Evolutionary conservation across 805 yeast genomes (phyloP).

Genomic region (Pichia heedii): DNA sequence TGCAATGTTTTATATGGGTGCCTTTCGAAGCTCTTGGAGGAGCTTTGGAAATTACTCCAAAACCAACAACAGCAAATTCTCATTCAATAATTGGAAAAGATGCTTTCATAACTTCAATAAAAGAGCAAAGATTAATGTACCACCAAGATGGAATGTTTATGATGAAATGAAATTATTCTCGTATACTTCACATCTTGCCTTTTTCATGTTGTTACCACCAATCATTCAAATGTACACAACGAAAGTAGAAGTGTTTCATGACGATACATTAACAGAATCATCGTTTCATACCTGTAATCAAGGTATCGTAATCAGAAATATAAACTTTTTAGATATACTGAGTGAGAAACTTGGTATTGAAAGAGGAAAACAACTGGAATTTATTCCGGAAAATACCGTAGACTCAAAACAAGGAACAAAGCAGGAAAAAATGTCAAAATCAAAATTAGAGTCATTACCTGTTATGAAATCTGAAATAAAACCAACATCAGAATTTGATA

Average conservation of each 20-base stretch:
- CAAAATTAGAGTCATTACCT: background rate
- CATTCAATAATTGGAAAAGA: slow-evolving; percentile 1
- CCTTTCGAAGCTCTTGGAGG: background rate
- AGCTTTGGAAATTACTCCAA: background rate
- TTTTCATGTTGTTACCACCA: slow-evolving; percentile 24
- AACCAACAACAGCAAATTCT: background rate
- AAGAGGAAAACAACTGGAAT: too few relatives aligned
- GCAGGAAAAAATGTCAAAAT: background rate
- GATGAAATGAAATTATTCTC: slow-evolving; percentile 24
- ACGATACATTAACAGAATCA: slow-evolving; percentile 18
- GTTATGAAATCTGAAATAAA: too few relatives aligned
- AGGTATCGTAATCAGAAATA: background rate
- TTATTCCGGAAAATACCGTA: too few relatives aligned
- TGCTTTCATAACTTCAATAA: slow-evolving; percentile 4
- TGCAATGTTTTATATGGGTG: background rate
- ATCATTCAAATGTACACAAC: slow-evolving; percentile 22
- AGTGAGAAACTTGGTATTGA: background rate
- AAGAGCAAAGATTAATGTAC: slow-evolving; percentile 4
- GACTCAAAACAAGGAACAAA: too few relatives aligned
- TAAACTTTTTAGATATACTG: slow-evolving; percentile 4
- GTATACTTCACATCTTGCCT: slow-evolving; percentile 25
- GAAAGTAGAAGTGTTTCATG: slow-evolving; percentile 22
- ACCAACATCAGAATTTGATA: background rate
- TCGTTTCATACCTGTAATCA: slow-evolving; percentile 1
- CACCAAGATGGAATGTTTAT: slow-evolving; percentile 18